phyloP scores from a whole-genome alignment of 2,329 filamentous ascomycete genomes.

The Ophiostoma himal-ulmi region DNA sequence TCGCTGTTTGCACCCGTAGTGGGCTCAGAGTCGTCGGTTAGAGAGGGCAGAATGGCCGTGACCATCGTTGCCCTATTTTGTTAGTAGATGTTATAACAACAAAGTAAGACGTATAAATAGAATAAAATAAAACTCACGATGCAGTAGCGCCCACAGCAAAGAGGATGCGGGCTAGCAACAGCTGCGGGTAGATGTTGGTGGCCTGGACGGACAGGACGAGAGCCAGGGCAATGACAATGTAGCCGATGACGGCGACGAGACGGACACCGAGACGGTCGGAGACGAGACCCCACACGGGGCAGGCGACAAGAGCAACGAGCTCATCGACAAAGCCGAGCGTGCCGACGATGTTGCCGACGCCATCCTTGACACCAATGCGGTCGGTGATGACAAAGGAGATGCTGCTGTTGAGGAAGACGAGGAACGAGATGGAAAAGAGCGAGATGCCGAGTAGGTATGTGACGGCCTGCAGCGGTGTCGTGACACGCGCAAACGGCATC shows the following conservation, averaged over 20 bases:
- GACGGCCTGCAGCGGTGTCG: conserved; percentile 56
- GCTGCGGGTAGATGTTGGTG: conserved; percentile 77
- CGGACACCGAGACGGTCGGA: conserved; percentile 73
- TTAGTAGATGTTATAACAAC: background rate
- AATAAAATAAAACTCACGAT: conserved; percentile 46
- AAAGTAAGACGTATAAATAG: background rate
- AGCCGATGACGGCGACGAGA: conserved; percentile 69
- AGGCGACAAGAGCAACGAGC: conserved; percentile 72
- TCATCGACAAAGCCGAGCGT: conserved; percentile 83
- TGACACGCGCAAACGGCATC: conserved; percentile 54
- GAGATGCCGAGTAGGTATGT: conserved; percentile 78
- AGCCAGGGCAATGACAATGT: conserved; percentile 70
- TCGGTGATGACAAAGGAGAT: conserved; percentile 82
- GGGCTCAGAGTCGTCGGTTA: conserved; percentile 49
- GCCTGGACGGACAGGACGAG: conserved; percentile 80
- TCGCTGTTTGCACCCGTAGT: conserved; percentile 42
- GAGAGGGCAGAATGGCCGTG: conserved; percentile 78
- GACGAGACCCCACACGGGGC: conserved; percentile 70
- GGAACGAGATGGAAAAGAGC: conserved; percentile 81
- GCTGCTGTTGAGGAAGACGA: conserved; percentile 82
- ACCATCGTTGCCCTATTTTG: conserved; percentile 75
- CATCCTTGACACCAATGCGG: conserved; percentile 65
- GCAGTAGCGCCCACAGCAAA: conserved; percentile 93
- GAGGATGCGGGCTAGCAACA: conserved; percentile 74
- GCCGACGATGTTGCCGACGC: conserved; percentile 74